Evolutionary conservation across 176 grass and related monocot genomes (phyloP), one percentile per base, ranked within the genome.

Genomic region (Puya raimondii): DNA sequence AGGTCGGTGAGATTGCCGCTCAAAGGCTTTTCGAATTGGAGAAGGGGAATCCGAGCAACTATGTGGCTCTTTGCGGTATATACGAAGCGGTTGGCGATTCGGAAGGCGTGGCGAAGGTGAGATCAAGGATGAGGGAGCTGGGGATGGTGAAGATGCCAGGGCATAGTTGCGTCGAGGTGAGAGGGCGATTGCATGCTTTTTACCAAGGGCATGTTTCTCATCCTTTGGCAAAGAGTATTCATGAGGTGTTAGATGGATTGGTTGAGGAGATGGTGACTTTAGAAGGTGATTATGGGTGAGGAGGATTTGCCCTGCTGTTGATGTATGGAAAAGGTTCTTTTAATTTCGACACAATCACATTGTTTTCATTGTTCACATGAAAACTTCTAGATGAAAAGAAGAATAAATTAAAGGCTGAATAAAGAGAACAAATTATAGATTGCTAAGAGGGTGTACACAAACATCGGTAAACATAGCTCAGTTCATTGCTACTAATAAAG

Each of bases 71-170:
- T 3, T 79, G 67, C 65, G 67, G 83, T 13, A 81, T 91, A 51
- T 86, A 91, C 72, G 80, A 83, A 42, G 63, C 80, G 13, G 63
- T 81, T 49, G 88, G 77, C 22, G 50, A 23, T 23, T 59, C 47
- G 49, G 74, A 83, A n/a, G 71, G 80, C 59, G 80, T 81, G 23
- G 54, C 80, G 27, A 56, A 79, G 56, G 51, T 91, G 72, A 91
- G 88, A 65, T 70, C 64, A 66, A 81, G 74, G 84, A 91, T 86
- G 88, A 86, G 68, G 50, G 77, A 91, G 69, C 69, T 91, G 23
- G 83, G 70, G 53, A 86, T 91, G 80, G 63, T 81, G 53, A 91
- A 86, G 78, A 84, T 67, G 42, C 88, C 88, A 65, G 83, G 83
- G 26, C 78, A 80, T 71, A 86, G 88, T 50, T 78, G 77, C 77